A percentile compares a stretch with the other conserved stretches of the same genome.
These are phyloP conservation scores for Fusarium dimerum DNA, from an alignment of 2,329 filamentous ascomycete species.

Conservation along the genomic window DNA sequence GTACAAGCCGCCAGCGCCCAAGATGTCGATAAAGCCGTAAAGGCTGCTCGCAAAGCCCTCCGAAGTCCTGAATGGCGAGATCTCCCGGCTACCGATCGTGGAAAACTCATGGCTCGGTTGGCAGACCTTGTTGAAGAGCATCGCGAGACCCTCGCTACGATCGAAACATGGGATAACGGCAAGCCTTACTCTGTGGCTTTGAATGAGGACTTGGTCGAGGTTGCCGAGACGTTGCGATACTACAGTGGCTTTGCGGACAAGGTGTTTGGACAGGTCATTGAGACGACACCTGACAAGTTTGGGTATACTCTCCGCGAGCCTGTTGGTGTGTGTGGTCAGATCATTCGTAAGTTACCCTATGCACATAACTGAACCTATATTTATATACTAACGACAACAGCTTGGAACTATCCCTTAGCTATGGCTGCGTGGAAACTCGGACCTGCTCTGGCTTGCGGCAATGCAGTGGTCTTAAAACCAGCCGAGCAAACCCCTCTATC, in stretches of 20 bases:
- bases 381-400: not conserved
- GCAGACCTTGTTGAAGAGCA: constrained; percentile 70
- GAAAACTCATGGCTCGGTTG: constrained; percentile 69
- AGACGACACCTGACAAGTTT: constrained; percentile 67
- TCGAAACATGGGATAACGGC: constrained; percentile 84
- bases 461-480: constrained; percentile 65
- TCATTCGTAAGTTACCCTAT: constrained; percentile 52
- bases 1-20: constrained; percentile 32
- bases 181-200: constrained; percentile 64
- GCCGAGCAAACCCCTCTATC: constrained; percentile 69
- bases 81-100: constrained; percentile 65
- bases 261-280: constrained; percentile 74
- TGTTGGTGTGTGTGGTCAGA: constrained; percentile 73
- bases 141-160: constrained; percentile 46
- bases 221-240: constrained; percentile 59
- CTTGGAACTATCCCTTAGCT: constrained; percentile 65
- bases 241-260: constrained; percentile 82
- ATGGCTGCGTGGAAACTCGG: constrained; percentile 69
- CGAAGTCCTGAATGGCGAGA: constrained; percentile 69
- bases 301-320: constrained; percentile 76
- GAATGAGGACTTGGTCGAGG: constrained; percentile 62
- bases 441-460: constrained; percentile 66
- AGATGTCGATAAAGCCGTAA: constrained; percentile 37
- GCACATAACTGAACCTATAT: no score
- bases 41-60: constrained; percentile 64